Percentiles rank a stretch among this genome's conserved stretches.
Evolutionary conservation across 305 asterid genomes (phyloP).

Genomic region (Fraxinus angustifolia): DNA sequence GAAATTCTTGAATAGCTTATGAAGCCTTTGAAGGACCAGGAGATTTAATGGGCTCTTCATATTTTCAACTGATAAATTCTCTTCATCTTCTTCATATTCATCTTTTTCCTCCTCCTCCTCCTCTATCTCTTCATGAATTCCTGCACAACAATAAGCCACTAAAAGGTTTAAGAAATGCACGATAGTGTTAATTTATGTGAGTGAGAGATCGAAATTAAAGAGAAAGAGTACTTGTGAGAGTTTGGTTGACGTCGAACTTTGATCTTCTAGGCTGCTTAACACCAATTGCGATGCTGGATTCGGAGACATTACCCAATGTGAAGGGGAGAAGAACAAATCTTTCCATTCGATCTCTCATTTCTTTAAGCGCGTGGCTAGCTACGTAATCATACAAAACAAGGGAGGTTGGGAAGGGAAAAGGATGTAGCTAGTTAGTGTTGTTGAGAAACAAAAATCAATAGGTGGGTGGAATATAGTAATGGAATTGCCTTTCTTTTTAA

Average conservation of each 20-base stretch:
- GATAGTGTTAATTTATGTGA: background rate
- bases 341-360: constrained; percentile 67
- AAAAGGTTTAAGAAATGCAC: background rate
- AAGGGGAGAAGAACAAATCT: constrained; percentile 68
- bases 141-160: constrained; percentile 29
- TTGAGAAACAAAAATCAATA: constrained; percentile 20
- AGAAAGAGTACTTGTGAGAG: constrained; percentile 39
- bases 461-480: constrained; percentile 28
- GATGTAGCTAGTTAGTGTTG: too few relatives aligned
- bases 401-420: background rate
- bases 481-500: constrained; percentile 41
- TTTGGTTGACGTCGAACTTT: constrained; percentile 31
- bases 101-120: constrained; percentile 40
- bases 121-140: constrained; percentile 32
- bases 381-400: background rate
- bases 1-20: constrained; percentile 65
- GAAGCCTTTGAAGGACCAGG: constrained; percentile 49
- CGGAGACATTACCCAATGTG: constrained; percentile 65
- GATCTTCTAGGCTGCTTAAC: constrained; percentile 42
- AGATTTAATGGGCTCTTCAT: constrained; percentile 43
- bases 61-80: constrained; percentile 17
- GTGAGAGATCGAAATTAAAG: constrained; percentile 7
- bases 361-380: background rate
- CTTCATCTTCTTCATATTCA: constrained; percentile 45
- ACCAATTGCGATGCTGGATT: constrained; percentile 66